Evolutionary conservation across 352 stramenopile species (phyloP).

Genomic region (Phytophthora brassicae): DNA sequence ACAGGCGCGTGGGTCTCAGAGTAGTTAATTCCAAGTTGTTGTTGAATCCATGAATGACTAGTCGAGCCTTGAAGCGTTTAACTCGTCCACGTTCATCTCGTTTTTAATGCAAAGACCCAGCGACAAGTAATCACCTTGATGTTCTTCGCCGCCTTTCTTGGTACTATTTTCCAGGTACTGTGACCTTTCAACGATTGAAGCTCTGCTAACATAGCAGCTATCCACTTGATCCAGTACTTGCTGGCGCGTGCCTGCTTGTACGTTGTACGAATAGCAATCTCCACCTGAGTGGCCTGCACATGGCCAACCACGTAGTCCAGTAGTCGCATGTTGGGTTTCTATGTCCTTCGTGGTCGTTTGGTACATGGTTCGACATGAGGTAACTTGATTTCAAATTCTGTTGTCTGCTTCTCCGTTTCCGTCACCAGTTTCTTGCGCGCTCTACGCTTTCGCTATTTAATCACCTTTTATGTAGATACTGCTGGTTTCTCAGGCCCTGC

Average conservation of each 20-base stretch:
- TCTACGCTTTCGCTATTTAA: not conserved
- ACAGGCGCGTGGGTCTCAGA: conserved; percentile 20
- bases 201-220: conserved; percentile 5
- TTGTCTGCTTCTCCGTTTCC: not conserved
- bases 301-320: not conserved
- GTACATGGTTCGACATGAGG: no score
- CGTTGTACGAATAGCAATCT: not conserved
- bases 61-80: not conserved
- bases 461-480: not conserved
- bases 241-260: conserved; percentile 7
- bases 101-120: no score
- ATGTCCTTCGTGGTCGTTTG: not conserved
- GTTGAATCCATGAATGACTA: conserved; percentile 23
- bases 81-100: no score
- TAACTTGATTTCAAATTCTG: not conserved
- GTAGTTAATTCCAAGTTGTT: conserved; percentile 22
- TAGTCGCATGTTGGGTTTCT: not conserved
- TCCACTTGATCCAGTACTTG: conserved; percentile 6
- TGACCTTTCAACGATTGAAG: conserved; percentile 4
- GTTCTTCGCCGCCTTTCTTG: no score
- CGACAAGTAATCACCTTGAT: no score
- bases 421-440: not conserved
- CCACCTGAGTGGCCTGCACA: not conserved
- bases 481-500: no score
- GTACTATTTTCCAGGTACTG: not conserved